Percentiles rank a stretch among this genome's conserved stretches.
phyloP scores from a whole-genome alignment of 2,329 filamentous ascomycete species.

The Aspergillus niger region DNA sequence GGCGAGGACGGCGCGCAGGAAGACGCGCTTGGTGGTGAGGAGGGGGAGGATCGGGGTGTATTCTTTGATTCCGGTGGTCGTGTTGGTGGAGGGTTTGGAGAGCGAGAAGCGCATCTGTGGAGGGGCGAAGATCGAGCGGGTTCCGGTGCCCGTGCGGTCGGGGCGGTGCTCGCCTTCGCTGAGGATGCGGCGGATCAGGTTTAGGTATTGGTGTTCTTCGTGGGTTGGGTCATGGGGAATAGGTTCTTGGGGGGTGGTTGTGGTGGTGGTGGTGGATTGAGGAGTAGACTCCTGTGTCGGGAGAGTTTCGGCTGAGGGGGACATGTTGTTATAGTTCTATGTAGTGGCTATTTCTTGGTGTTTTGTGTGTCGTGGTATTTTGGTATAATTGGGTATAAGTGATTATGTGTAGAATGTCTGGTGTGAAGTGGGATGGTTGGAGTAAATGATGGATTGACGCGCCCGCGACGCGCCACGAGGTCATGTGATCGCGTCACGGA shows the following conservation, averaged over 20 bases:
- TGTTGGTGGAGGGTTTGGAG: conserved; percentile 53
- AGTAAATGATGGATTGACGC: conserved; percentile 17
- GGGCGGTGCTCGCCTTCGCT: conserved; percentile 81
- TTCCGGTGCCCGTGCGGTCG: conserved; percentile 92
- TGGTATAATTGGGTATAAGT: background rate
- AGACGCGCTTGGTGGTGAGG: conserved; percentile 96
- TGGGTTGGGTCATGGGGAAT: conserved; percentile 51
- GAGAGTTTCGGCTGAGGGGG: background rate
- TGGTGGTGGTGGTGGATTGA: conserved; percentile 12
- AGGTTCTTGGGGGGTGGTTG: conserved; percentile 9
- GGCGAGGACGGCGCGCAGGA: conserved; percentile 82
- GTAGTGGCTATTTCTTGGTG: background rate
- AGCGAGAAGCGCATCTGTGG: conserved; percentile 84
- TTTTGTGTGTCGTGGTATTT: background rate
- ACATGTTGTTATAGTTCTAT: conserved; percentile 3
- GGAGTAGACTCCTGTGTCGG: conserved; percentile 11
- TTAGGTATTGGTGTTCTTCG: conserved; percentile 92
- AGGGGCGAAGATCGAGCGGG: conserved; percentile 84
- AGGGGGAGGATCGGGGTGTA: conserved; percentile 75
- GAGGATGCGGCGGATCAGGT: conserved; percentile 84
- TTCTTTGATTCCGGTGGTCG: too few relatives aligned
- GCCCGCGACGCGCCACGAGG: conserved; percentile 30
- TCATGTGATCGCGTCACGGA: conserved; percentile 25
- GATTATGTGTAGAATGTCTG: background rate
- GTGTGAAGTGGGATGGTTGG: background rate